Conservation (phyloP, 768 basidiomycete species). For the Tylopilus subfusipes region DNA sequence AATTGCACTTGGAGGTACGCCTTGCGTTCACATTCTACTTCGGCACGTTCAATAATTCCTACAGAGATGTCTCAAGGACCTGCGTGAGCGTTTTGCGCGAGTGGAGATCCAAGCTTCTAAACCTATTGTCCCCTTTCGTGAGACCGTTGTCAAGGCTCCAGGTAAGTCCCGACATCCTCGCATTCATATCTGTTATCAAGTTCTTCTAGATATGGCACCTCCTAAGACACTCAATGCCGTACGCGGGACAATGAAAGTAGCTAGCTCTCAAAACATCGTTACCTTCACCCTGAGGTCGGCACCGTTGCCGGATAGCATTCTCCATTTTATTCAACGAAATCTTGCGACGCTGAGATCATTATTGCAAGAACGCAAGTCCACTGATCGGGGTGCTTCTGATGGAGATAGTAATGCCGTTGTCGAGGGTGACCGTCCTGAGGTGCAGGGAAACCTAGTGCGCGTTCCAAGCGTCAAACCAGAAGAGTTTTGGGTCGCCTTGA, state of each 20-base stretch:
- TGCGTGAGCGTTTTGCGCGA: slow-evolving; percentile 92
- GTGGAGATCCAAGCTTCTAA: slow-evolving; percentile 92
- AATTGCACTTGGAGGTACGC: slow-evolving; percentile 88
- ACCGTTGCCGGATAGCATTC: slow-evolving; percentile 71
- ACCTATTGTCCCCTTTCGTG: slow-evolving; percentile 96
- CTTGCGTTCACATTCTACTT: neutral
- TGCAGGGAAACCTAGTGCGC: slow-evolving; percentile 56
- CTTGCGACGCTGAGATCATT: slow-evolving; percentile 58
- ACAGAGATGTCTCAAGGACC: slow-evolving; percentile 92
- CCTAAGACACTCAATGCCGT: slow-evolving; percentile 66
- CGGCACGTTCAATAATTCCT: neutral
- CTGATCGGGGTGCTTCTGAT: slow-evolving; percentile 28
- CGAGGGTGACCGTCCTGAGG: slow-evolving; percentile 40
- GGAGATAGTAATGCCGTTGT: slow-evolving; percentile 12
- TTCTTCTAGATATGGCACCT: slow-evolving; percentile 74
- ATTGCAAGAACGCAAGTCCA: slow-evolving; percentile 45
- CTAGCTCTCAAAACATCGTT: slow-evolving; percentile 65
- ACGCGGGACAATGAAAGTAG: slow-evolving; percentile 75
- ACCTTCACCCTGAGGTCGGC: slow-evolving; percentile 80
- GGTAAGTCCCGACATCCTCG: slow-evolving; percentile 42
- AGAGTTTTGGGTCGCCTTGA: slow-evolving; percentile 76
- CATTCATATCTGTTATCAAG: neutral
- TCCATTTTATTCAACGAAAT: slow-evolving; percentile 77
- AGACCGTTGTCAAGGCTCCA: slow-evolving; percentile 79
- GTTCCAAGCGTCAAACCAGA: slow-evolving; percentile 65